Conservation (phyloP, 2,329 filamentous ascomycete species). For the Aciculosporium take region DNA sequence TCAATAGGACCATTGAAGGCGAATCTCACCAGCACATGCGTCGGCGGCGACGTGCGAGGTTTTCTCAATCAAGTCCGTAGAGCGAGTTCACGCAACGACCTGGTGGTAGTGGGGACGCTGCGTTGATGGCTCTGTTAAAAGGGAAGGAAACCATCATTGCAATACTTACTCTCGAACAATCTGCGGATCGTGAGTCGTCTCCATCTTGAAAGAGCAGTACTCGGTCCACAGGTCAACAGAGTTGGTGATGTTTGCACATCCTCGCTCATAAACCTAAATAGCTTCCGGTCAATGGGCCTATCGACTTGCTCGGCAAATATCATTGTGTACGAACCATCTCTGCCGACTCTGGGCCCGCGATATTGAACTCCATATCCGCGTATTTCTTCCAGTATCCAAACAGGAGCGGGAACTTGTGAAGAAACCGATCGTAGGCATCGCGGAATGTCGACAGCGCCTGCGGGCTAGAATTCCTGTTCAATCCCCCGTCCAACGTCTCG, state of each 20-base stretch:
- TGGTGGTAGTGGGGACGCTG: constrained; percentile 25
- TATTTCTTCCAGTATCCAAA: constrained; percentile 99
- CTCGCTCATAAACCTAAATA: constrained; percentile 76
- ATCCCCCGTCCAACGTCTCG: constrained; percentile 75
- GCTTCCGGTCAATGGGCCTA: not conserved
- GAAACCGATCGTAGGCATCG: constrained; percentile 80
- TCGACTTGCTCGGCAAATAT: not conserved
- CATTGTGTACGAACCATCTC: constrained; percentile 58
- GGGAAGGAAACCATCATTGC: constrained; percentile 48
- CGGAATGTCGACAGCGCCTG: constrained; percentile 80
- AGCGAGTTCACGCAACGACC: constrained; percentile 23
- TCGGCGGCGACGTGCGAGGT: constrained; percentile 24
- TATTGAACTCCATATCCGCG: constrained; percentile 92
- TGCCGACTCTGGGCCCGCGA: constrained; percentile 89
- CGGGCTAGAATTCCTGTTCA: constrained; percentile 93
- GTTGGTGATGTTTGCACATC: constrained; percentile 80
- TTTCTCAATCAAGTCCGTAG: constrained; percentile 13
- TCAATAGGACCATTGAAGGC: constrained; percentile 42
- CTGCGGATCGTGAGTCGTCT: constrained; percentile 87
- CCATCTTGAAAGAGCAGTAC: constrained; percentile 95
- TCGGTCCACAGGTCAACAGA: constrained; percentile 96
- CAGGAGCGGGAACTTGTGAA: constrained; percentile 85
- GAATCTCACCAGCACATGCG: constrained; percentile 54
- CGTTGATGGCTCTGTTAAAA: constrained; percentile 42
- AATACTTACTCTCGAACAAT: constrained; percentile 99